Evolutionary conservation across 139 green algal genomes (phyloP).

Genomic region (Zygnema cylindricum): DNA sequence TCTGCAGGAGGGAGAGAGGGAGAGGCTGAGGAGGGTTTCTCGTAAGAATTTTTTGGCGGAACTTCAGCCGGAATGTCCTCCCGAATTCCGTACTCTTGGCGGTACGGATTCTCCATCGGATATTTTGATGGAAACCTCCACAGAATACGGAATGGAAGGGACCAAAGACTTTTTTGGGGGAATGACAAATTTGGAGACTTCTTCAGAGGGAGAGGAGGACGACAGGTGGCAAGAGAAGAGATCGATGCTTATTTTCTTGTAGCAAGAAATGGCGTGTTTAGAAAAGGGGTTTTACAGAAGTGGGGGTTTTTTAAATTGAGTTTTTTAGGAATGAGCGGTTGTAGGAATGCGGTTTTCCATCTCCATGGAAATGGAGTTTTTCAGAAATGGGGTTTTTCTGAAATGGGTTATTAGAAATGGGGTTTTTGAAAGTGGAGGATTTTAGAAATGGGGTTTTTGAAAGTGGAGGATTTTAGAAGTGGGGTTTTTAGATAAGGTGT

Average conservation of each 20-base stretch:
- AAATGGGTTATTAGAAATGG: neutral
- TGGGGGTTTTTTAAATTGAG: neutral
- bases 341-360: too few species aligned
- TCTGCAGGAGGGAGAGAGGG: neutral
- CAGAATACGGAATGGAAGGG: neutral
- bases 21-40: neutral
- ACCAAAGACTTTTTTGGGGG: too few species aligned
- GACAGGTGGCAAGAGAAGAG: neutral
- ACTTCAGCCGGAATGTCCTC: too few species aligned
- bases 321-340: neutral
- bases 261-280: neutral
- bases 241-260: neutral
- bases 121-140: too few species aligned
- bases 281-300: neutral
- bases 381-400: neutral
- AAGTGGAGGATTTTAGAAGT: neutral
- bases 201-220: neutral
- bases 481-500: neutral
- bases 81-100: too few species aligned
- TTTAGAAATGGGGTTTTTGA: neutral
- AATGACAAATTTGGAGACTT: too few species aligned
- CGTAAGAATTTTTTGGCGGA: too few species aligned
- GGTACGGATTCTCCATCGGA: too few species aligned
- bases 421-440: neutral
- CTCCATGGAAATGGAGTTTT: neutral